Evolutionary conservation across 805 yeast genomes (phyloP).

Genomic region (Starmerella powellii): DNA sequence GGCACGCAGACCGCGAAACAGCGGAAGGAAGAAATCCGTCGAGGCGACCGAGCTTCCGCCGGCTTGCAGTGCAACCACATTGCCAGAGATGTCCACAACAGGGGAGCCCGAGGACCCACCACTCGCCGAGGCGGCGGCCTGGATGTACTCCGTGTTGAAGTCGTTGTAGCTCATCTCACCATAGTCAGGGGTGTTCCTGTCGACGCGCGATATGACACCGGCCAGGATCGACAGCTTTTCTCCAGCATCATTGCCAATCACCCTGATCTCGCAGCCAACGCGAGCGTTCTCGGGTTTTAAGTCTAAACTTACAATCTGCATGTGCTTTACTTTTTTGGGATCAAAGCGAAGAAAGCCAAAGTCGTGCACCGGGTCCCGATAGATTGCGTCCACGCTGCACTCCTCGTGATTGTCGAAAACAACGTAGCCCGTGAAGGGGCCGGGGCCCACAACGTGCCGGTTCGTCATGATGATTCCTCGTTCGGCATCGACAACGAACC

Average conservation of each 20-base stretch:
- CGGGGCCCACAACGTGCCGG: slow-evolving; percentile 91
- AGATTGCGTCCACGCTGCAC: slow-evolving; percentile 70
- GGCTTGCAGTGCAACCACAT: slow-evolving; percentile 85
- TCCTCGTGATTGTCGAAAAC: slow-evolving; percentile 93
- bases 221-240: slow-evolving; percentile 80
- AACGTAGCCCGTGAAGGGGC: slow-evolving; percentile 84
- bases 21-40: slow-evolving; percentile 83
- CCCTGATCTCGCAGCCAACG: slow-evolving; percentile 89
- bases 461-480: slow-evolving; percentile 79
- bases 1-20: slow-evolving; percentile 72
- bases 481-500: slow-evolving; percentile 78
- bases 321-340: slow-evolving; percentile 58
- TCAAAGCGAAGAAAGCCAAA: slow-evolving; percentile 79
- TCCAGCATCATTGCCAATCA: slow-evolving; percentile 94
- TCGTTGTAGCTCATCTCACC: slow-evolving; percentile 82
- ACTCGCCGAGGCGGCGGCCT: slow-evolving; percentile 91
- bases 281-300: slow-evolving; percentile 71
- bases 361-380: slow-evolving; percentile 91
- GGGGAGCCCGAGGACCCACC: slow-evolving; percentile 97
- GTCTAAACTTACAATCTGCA: slow-evolving; percentile 53
- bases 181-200: slow-evolving; percentile 89
- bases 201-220: slow-evolving; percentile 72
- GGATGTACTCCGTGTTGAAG: slow-evolving; percentile 86
- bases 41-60: slow-evolving; percentile 89
- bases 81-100: slow-evolving; percentile 78